Conservation (phyloP, 2,329 filamentous ascomycete species). For the Colletotrichum tanaceti region DNA sequence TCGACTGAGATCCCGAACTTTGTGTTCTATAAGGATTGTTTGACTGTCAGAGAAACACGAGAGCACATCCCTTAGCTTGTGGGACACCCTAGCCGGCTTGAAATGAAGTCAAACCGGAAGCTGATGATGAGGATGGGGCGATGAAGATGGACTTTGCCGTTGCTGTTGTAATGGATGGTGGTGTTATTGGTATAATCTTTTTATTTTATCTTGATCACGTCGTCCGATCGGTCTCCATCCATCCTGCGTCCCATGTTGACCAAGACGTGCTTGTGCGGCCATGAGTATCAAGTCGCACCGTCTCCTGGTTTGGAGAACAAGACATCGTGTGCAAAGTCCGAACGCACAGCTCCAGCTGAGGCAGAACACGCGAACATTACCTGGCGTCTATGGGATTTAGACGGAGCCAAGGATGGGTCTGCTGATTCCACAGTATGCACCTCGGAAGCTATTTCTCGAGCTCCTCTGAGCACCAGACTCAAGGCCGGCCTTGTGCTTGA, state of each 20-base stretch:
- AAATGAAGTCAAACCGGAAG: background rate
- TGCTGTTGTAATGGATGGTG: background rate
- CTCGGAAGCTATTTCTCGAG: background rate
- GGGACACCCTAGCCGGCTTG: conserved; percentile 5
- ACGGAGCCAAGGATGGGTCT: background rate
- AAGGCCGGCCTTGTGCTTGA: background rate
- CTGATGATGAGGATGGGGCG: conserved; percentile 22
- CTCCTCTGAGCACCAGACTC: background rate
- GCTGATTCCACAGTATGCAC: background rate
- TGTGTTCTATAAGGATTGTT: conserved; percentile 14
- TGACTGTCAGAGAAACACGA: conserved; percentile 3
- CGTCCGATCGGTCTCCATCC: background rate
- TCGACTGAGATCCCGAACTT: conserved; percentile 10
- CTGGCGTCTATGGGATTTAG: background rate
- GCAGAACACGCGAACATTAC: background rate
- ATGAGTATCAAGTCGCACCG: background rate
- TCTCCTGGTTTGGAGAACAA: background rate
- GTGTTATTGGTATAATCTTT: background rate
- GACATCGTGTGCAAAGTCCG: too few relatives aligned
- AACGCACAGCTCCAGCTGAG: background rate
- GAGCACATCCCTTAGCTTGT: conserved; percentile 9
- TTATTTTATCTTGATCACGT: background rate
- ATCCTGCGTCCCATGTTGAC: background rate
- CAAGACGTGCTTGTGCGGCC: background rate
- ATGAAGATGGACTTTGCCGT: conserved; percentile 13